Evolutionary conservation across 805 yeast genomes (phyloP), one percentile per base, ranked within the genome.

Genomic region (Lipomyces mesembrius): DNA sequence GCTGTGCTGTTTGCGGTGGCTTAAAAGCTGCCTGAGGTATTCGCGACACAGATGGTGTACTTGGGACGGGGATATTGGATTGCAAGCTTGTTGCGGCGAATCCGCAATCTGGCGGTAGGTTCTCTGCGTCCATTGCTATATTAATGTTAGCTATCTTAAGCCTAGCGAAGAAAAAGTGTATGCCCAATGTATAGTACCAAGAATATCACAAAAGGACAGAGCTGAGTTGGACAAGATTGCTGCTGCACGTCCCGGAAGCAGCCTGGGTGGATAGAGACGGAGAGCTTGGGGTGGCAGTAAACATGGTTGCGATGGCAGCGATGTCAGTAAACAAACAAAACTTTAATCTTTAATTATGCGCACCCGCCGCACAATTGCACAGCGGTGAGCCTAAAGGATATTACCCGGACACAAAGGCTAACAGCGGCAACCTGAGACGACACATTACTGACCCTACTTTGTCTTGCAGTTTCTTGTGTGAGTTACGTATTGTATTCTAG

Each of bases 11-110:
- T 14, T 39, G 46, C 22, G 58, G 55, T 5, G 35, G 57, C n/a
- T 56, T 52, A 25, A 54, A 27, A 37, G 53, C 59, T 22, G 63
- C 60, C 58, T 65, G 68, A 4, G 69, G 69, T 35, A 66, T 66
- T 22, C 66, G 66, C 5, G 69, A 66, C 32, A 63, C 54, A 14
- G 63, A 43, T n/a, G 66, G 67, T 14, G 66, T 52, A n/a, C 12
- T 52, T 25, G 55, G 55, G 55, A 52, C 34, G 7, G 55, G 29
- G 34, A 25, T 9, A 29, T 22, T 52, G 34, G 55, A 52, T n/a
- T 43, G 49, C 22, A 43, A 43, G 34, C n/a, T 6, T 25, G 34
- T 12, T 52, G 55, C 12, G n/a, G 20, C 8, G 6, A 29, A 25
- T 12, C 34, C 55, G 34, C 55, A n/a, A 14, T 29, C 55, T 11